Conservation (phyloP, 1,139 yeast genomes). For the Magnusiomyces sp. region DNA sequence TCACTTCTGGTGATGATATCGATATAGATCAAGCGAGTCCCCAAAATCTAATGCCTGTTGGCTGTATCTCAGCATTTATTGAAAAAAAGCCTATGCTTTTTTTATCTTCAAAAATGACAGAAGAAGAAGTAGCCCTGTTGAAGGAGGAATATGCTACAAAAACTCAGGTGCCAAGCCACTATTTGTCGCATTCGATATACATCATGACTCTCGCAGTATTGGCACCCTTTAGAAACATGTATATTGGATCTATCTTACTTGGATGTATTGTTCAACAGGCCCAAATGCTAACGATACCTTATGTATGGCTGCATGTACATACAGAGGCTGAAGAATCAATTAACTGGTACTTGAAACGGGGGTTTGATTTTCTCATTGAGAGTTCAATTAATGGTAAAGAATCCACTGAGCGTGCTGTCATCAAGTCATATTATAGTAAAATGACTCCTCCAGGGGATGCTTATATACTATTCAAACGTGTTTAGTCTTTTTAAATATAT, state of each 20-base stretch:
- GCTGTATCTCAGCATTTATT: no score
- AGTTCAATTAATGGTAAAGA: no score
- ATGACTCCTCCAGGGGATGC: conserved; percentile 28
- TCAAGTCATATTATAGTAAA: conserved; percentile 45
- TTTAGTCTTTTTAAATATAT: no score
- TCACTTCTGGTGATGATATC: no score
- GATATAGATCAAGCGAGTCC: no score
- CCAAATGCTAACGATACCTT: conserved; percentile 44
- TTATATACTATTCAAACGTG: conserved; percentile 18
- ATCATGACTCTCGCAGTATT: conserved; percentile 62
- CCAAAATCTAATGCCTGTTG: no score
- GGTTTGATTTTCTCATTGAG: conserved; percentile 33
- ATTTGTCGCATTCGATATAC: conserved; percentile 42
- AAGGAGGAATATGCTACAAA: no score
- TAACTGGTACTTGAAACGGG: conserved; percentile 49
- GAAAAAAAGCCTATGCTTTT: no score
- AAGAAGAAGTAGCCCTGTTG: no score
- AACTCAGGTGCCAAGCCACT: no score
- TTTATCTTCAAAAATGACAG: no score
- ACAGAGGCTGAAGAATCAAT: conserved; percentile 39
- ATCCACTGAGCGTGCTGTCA: no score
- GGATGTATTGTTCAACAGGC: conserved; percentile 49
- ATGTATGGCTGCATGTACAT: conserved; percentile 52
- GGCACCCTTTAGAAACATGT: conserved; percentile 48
- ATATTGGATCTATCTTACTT: conserved; percentile 55